Base-by-base conservation (phyloP, 139 green algal species). In the Chara braunii region DNA sequence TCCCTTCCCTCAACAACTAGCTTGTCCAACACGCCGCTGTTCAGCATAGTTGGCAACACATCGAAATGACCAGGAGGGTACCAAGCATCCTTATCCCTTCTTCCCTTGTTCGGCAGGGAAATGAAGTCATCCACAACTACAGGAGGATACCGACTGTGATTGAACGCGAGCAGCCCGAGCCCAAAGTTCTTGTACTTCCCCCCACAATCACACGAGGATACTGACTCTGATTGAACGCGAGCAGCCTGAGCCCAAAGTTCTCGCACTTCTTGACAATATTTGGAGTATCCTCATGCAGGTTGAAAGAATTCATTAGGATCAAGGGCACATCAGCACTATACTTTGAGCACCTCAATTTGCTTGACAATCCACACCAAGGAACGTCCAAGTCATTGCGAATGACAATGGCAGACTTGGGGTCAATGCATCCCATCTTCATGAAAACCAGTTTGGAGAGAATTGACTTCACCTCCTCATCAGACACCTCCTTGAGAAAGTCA, bases 291-390 rank as follows among this genome's bases (percentile, higher is more conserved):
- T 69, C 60, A 48, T 69, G 42, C 8, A 48, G 57, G 60, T 68
- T 69, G 60, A 69, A 69, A 14, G 60, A 69, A 48, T 69, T 33
- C 60, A 69, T 69, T 1, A 69, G 60, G 23, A 69, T 48, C 60
- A 69, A 26, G 14, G 60, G 60, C 26, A 69, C 60, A 18, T 37
- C 34, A n/a, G 43, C 32, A n/a, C 43, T 34, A 32, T 69, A 69
- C 28, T 36, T 40, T 9, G 7, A 33, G 28, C n/a, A 69, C 60
- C 60, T 69, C 43, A 59, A 69, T 69, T 42, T 69, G 60, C 9
- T 69, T 40, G 22, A 69, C 23, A 5, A 69, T 69, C n/a, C 1
- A 69, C 5, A 23, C 59, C 60, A n/a, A 69, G 26, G 22, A 69
- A 69, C 23, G 60, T 69, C n/a, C 60, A 51, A 14, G 9, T 48